phyloP scores from a whole-genome alignment of 75 land plant genomes.

The Sequoiadendron giganteum region DNA sequence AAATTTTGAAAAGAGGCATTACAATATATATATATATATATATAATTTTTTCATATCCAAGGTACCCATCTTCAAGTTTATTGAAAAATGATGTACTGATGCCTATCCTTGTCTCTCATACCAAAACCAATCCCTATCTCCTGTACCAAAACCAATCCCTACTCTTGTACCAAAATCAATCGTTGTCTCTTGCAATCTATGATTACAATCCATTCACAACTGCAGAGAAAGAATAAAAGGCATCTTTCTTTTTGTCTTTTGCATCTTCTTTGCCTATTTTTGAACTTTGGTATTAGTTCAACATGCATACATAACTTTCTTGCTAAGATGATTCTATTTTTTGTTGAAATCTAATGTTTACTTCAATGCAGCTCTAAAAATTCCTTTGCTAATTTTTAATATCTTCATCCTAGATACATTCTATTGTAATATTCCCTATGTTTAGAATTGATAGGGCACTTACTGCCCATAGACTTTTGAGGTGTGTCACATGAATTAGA shows the following conservation, averaged over 20 bases:
- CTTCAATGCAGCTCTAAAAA: neutral
- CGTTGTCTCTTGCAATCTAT: no score
- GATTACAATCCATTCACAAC: neutral
- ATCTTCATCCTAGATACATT: neutral
- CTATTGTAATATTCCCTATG: neutral
- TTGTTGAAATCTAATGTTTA: neutral
- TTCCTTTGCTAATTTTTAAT: neutral
- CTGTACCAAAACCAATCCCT: no score
- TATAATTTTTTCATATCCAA: no score
- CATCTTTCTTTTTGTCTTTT: neutral
- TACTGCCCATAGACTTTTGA: neutral
- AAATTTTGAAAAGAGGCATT: no score
- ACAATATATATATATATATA: no score
- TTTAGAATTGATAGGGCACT: neutral
- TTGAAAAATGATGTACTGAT: no score
- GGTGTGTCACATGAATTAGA: neutral
- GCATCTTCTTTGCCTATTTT: neutral
- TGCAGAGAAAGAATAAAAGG: neutral
- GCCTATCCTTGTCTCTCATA: no score
- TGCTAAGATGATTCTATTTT: neutral
- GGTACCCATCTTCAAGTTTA: no score
- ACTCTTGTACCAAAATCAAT: no score
- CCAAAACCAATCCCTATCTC: no score
- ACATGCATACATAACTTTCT: neutral
- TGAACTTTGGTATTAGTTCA: neutral